Percentiles rank a stretch among this genome's conserved stretches.
These are phyloP conservation scores for Phaeophleospora eucalypticola DNA, from an alignment of 2,329 filamentous ascomycete genomes.

Conservation along the genomic window DNA sequence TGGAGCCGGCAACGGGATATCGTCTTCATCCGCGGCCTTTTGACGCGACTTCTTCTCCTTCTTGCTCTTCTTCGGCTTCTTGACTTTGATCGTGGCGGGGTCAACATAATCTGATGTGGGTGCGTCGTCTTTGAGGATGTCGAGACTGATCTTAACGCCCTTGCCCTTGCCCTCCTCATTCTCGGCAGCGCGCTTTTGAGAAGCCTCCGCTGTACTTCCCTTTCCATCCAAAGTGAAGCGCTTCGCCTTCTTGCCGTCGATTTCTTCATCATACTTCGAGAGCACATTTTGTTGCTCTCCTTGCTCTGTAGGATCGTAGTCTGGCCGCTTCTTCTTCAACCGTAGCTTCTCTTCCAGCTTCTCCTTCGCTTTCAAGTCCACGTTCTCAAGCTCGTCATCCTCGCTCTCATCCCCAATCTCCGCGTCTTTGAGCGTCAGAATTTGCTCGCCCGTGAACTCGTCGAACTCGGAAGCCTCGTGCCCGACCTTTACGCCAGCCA, in stretches of 20 bases:
- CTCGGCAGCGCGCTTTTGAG: conserved; percentile 38
- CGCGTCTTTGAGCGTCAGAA: conserved; percentile 90
- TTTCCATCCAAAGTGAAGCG: conserved; percentile 79
- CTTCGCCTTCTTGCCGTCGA: conserved; percentile 82
- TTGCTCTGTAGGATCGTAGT: conserved; percentile 78
- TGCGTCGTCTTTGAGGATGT: conserved; percentile 61
- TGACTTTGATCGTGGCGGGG: conserved; percentile 80
- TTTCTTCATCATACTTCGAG: conserved; percentile 93
- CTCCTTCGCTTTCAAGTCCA: conserved; percentile 67
- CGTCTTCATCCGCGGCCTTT: conserved; percentile 58
- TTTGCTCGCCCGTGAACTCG: conserved; percentile 70
- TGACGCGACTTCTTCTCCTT: conserved; percentile 71
- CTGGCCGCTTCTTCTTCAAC: conserved; percentile 82
- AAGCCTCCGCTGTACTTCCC: conserved; percentile 64
- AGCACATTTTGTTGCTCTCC: conserved; percentile 66
- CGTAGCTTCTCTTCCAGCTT: conserved; percentile 71
- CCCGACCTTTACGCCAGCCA: conserved; percentile 86
- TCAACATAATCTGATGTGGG: conserved; percentile 85
- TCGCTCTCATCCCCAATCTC: conserved; percentile 76
- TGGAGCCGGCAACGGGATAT: conserved; percentile 42
- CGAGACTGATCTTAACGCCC: conserved; percentile 69
- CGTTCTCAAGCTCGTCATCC: conserved; percentile 83
- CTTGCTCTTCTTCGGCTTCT: conserved; percentile 79
- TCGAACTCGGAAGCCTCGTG: conserved; percentile 81
- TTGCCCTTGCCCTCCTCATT: conserved; percentile 58